Base-by-base conservation (phyloP, 140 eudicot genomes). In the Stevia rebaudiana region DNA sequence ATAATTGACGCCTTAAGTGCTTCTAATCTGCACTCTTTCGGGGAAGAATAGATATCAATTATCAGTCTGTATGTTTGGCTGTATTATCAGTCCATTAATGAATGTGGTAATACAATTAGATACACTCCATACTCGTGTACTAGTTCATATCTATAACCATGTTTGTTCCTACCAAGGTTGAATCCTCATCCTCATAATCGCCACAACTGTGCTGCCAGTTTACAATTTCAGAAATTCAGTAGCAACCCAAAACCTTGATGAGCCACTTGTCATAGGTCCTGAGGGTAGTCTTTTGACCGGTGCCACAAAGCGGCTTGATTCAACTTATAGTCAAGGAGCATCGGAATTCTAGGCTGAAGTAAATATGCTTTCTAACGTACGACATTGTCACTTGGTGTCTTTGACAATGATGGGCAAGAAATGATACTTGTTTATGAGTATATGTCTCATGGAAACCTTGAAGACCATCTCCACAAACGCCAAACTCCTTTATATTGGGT, bases 161-260 rank as follows among this genome's bases (percentile, higher is more conserved):
- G 61, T 55, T n/a, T 30, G 1, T 4, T 7, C 5, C 11, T 30
- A 16, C 25, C 12, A 18, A 13, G 13, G 8, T 10, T n/a, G 23
- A 55, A 6, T 55, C 62, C 4, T 11, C 42, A 22, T 12, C 62
- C 28, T 57, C 6, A 31, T 35, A 47, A 37, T 43, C 69, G 37
- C 59, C 44, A 33, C 77, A 49, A 7, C 59, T 23, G 12, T 57
- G 78, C 50, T 74, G 78, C 8, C 70, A 30, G n/a, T 51, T 77
- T 25, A 64, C 70, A 8, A 53, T 77, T 15, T 52, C 66, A 0
- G 74, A 77, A 70, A 71, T 77, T 59, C 56, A 42, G 51, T 28
- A 24, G 82, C 82, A 39, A 77, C 82, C 11, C 24, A 25, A n/a
- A 51, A 77, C 61, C 71, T 77, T 62, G 54, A 69, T 17, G 78